Conservation (phyloP, 1,284 basidiomycete species). For the Acaromyces ingoldii region DNA sequence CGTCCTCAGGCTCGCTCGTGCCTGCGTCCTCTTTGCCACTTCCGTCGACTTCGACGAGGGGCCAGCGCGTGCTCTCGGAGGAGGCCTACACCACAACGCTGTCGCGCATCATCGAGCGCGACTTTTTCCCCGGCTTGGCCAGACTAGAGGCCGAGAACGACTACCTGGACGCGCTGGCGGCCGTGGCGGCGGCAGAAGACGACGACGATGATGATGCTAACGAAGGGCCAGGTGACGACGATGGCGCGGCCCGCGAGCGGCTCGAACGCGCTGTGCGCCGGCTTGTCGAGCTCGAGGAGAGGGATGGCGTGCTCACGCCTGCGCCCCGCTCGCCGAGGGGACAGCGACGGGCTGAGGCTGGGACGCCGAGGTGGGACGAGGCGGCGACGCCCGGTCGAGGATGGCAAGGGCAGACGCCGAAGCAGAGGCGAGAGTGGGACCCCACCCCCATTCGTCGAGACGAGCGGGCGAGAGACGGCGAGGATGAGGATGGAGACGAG, state of each 20-base stretch:
- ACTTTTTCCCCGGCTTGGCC: constrained; percentile 74
- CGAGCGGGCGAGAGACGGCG: background rate
- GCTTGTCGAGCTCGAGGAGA: constrained; percentile 25
- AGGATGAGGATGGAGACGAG: background rate
- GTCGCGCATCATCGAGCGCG: constrained; percentile 88
- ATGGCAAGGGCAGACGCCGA: background rate
- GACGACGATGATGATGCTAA: too few relatives aligned
- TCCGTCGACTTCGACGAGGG: too few relatives aligned
- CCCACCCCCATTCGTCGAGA: background rate
- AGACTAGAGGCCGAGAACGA: constrained; percentile 41
- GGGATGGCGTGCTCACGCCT: constrained; percentile 10
- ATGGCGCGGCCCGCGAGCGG: constrained; percentile 4
- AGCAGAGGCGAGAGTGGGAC: background rate
- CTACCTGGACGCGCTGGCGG: constrained; percentile 22
- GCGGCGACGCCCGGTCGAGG: background rate
- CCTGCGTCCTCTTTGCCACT: too few relatives aligned
- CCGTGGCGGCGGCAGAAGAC: background rate
- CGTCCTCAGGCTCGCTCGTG: too few relatives aligned
- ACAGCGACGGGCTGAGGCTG: constrained; percentile 4
- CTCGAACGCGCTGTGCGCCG: constrained; percentile 17
- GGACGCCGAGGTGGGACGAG: background rate
- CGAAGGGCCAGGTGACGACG: background rate
- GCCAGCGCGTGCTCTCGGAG: constrained; percentile 58
- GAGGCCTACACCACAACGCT: constrained; percentile 89
- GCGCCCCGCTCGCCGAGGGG: constrained; percentile 5